Percentiles rank a stretch among this genome's conserved stretches.
Evolutionary conservation across 345 rosid species (phyloP).

Genomic region (Populus euphratica): DNA sequence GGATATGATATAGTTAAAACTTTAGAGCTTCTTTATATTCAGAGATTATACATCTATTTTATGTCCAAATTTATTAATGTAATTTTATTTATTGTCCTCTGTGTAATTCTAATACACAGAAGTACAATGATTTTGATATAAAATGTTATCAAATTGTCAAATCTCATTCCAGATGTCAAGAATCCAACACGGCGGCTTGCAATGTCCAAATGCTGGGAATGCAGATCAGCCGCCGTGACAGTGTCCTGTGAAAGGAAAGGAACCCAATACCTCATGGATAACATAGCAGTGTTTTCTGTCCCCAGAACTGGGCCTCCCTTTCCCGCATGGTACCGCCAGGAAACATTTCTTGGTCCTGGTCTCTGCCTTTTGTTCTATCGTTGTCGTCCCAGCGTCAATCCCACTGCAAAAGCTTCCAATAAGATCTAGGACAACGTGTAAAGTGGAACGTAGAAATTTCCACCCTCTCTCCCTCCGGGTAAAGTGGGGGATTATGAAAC

Average conservation of each 20-base stretch:
- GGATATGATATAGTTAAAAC: no score
- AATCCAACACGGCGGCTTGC: background rate
- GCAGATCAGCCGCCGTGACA: no score
- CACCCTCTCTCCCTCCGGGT: background rate
- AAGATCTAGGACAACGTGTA: slow-evolving; percentile 13
- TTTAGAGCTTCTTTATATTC: no score
- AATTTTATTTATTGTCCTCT: no score
- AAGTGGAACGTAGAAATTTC: background rate
- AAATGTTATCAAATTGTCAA: no score
- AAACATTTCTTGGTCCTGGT: background rate
- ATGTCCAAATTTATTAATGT: no score
- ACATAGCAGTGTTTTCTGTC: background rate
- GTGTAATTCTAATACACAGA: no score
- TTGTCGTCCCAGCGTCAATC: background rate
- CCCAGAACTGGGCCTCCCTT: background rate
- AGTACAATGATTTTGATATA: no score
- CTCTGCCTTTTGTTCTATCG: slow-evolving; percentile 3
- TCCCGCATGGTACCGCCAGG: background rate
- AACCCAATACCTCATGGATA: no score
- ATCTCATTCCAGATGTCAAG: background rate
- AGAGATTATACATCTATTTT: no score
- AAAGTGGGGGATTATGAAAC: background rate
- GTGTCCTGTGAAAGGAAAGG: no score
- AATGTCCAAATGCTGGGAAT: background rate
- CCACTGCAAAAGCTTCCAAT: slow-evolving; percentile 7